Evolutionary conservation across 2,329 filamentous ascomycete genomes (phyloP).

Genomic region (Neonectria sp.): DNA sequence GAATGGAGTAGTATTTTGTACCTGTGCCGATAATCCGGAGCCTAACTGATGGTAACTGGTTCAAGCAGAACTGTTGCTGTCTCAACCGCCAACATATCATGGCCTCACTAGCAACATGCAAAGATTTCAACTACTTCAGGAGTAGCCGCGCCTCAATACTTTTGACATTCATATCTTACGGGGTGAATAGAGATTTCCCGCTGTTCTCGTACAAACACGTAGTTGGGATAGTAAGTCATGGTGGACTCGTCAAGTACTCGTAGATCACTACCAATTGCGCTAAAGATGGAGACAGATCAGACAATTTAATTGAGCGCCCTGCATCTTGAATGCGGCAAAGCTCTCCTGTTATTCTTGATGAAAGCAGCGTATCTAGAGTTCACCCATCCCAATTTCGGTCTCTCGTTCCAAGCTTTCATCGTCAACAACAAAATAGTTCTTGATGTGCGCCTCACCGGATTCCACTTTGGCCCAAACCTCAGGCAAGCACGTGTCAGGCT

Average conservation of each 20-base stretch:
- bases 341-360: not conserved
- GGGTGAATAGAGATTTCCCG: too few relatives aligned
- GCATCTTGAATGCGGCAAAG: not conserved
- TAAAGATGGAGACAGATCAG: not conserved
- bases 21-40: too few relatives aligned
- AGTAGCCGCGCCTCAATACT: not conserved
- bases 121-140: not conserved
- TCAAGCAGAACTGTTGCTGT: not conserved
- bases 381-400: not conserved
- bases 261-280: not conserved
- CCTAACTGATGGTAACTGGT: too few relatives aligned
- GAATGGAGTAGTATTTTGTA: not conserved
- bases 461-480: constrained; percentile 67
- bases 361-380: not conserved
- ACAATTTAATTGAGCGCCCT: too few relatives aligned
- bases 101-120: not conserved
- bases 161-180: too few relatives aligned
- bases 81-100: not conserved
- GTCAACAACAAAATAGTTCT: constrained; percentile 51
- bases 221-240: too few relatives aligned
- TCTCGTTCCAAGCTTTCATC: not conserved
- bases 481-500: constrained; percentile 68
- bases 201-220: too few relatives aligned
- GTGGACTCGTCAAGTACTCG: not conserved
- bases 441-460: constrained; percentile 66